Evolutionary conservation across 1,284 basidiomycete species (phyloP), one percentile per base, ranked within the genome.

Genomic region (Ganoderma sinense): DNA sequence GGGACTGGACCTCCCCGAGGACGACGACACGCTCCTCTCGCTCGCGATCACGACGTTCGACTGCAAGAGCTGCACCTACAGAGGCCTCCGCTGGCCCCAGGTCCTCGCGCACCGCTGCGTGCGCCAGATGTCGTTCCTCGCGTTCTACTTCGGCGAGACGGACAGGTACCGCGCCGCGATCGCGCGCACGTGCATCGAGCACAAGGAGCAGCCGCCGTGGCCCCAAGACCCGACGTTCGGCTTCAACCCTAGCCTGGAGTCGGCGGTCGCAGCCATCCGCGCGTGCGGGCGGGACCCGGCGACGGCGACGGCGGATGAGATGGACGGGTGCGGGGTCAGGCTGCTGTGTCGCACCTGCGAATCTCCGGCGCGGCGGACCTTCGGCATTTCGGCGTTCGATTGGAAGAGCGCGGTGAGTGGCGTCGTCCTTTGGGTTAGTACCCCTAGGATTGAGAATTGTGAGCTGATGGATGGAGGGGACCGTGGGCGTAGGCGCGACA

Each of bases 251-350:
- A 45, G 16, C 10, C 8, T 63, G 26, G 71, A 73, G 45, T 74
- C 77, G 55, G 82, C 79, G 16, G 75, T 78, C n/a, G 74, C 70
- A 20, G 71, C 85, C 29, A 73, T 87, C 36, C 39, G 71, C 51
- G 64, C 71, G 13, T 84, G 81, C 63, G 84, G 82, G 13, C 69
- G 83, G 69, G 81, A 88, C 75, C 82, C 85, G 0, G 69, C 73
- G 13, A 80, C 69, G 0, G 78, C 81, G 2, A 87, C 85, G n/a
- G 71, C 77, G 26, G 71, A 73, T 8, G 81, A 86, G 63, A 84
- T 89, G 84, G 86, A 88, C 65, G 58, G 72, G 6, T 67, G 78
- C 36, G 72, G 81, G 62, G 60, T 75, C 6, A 79, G 80, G 63
- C 78, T 87, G 59, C 58, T 63, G 16, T 71, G 68, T 55, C 59